Percentiles rank a stretch among this genome's conserved stretches.
Conservation (phyloP, 2,329 filamentous ascomycete genomes). For the Bretziella fagacearum region DNA sequence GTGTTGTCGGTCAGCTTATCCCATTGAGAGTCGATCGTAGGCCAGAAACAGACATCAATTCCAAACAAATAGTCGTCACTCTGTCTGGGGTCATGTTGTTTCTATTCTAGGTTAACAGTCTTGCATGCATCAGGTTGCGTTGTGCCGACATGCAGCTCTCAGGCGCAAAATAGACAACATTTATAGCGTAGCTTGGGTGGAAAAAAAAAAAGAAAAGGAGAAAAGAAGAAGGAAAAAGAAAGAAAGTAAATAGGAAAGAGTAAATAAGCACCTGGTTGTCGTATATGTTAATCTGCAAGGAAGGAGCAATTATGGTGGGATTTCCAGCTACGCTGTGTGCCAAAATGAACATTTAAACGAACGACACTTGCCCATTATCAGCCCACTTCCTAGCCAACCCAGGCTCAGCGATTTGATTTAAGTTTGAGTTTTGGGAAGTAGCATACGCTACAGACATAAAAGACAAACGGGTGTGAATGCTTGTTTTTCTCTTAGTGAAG, state of each 20-base stretch:
- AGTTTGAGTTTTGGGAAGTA: not conserved
- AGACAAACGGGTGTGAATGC: slow-evolving; percentile 3
- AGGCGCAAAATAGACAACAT: not conserved
- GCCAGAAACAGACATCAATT: slow-evolving; percentile 7
- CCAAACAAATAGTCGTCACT: not conserved
- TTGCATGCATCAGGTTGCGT: not conserved
- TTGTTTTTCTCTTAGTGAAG: slow-evolving; percentile 2
- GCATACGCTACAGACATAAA: slow-evolving; percentile 2
- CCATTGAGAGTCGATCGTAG: not conserved
- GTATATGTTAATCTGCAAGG: too few species aligned
- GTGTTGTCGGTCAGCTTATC: not conserved
- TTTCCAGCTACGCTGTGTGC: not conserved
- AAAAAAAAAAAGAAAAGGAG: not conserved
- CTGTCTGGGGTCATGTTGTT: not conserved
- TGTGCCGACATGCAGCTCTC: not conserved
- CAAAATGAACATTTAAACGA: slow-evolving; percentile 9
- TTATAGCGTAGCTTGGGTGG: not conserved
- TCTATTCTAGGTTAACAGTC: slow-evolving; percentile 7
- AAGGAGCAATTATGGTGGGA: not conserved
- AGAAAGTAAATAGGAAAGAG: not conserved
- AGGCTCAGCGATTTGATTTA: not conserved
- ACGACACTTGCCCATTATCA: slow-evolving; percentile 14
- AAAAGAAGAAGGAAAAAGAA: not conserved
- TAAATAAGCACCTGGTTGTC: too few species aligned
- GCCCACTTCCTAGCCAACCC: slow-evolving; percentile 12